Evolutionary conservation across 1,284 basidiomycete species (phyloP).

Genomic region (Chondrostereum purpureum): DNA sequence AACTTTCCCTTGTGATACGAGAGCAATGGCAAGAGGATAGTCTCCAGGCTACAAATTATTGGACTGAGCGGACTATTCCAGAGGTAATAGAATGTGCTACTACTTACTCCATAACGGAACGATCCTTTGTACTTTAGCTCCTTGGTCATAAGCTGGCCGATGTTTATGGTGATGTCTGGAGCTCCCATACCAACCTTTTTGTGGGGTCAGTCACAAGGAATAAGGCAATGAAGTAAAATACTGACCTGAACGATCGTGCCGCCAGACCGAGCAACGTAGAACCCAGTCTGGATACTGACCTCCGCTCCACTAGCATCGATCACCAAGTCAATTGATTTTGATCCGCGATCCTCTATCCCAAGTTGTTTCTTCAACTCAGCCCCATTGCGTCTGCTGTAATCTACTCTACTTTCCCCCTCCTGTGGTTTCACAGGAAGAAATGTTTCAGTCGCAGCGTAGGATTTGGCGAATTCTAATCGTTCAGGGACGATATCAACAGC

Average conservation of each 20-base stretch:
- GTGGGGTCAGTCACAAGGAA: not conserved
- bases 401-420: constrained; percentile 59
- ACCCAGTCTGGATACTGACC: constrained; percentile 78
- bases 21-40: constrained; percentile 80
- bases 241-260: constrained; percentile 67
- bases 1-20: constrained; percentile 75
- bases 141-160: constrained; percentile 60
- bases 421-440: constrained; percentile 64
- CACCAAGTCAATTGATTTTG: constrained; percentile 59
- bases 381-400: constrained; percentile 68
- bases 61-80: not conserved
- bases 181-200: constrained; percentile 70
- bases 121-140: constrained; percentile 81
- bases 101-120: constrained; percentile 76
- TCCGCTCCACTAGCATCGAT: constrained; percentile 89
- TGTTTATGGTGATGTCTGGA: constrained; percentile 55
- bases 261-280: constrained; percentile 66
- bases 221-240: not conserved
- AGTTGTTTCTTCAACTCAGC: constrained; percentile 50
- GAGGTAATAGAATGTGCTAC: too few relatives aligned
- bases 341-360: constrained; percentile 54
- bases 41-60: constrained; percentile 32
- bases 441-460: constrained; percentile 82
- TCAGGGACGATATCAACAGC: constrained; percentile 80
- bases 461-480: constrained; percentile 83